These are phyloP conservation scores for Saprolegnia parasitica DNA, from an alignment of 352 stramenopile genomes.

Conservation along the genomic window DNA sequence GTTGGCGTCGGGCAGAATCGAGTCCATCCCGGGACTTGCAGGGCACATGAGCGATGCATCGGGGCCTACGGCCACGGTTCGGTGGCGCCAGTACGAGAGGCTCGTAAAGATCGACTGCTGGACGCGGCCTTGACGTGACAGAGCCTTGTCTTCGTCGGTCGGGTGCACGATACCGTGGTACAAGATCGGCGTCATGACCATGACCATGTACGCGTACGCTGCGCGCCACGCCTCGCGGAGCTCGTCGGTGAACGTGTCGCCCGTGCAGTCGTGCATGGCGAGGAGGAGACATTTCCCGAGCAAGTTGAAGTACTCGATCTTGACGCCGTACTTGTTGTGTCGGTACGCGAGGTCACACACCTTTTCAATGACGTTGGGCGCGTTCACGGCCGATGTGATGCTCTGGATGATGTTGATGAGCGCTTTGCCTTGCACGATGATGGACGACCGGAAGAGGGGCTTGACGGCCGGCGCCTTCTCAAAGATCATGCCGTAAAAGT, in stretches of 20 bases:
- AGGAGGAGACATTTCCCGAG: conserved; percentile 34
- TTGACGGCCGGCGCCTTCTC: conserved; percentile 37
- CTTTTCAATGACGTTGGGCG: conserved; percentile 33
- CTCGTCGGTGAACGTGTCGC: conserved; percentile 32
- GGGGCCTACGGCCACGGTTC: conserved; percentile 1
- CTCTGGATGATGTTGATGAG: conserved; percentile 41
- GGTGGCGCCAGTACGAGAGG: conserved; percentile 2
- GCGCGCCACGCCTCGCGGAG: conserved; percentile 32
- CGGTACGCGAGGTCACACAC: conserved; percentile 34
- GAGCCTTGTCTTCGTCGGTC: conserved; percentile 20
- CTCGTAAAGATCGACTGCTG: conserved; percentile 12
- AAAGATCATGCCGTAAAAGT: conserved; percentile 43
- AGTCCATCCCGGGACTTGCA: not conserved
- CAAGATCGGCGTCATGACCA: conserved; percentile 25
- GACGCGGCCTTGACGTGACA: conserved; percentile 9
- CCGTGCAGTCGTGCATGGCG: conserved; percentile 34
- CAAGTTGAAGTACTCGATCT: conserved; percentile 38
- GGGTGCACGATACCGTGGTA: conserved; percentile 15
- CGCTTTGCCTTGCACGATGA: conserved; percentile 40
- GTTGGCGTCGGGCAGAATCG: not conserved
- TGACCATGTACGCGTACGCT: conserved; percentile 32
- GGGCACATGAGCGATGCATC: conserved; percentile 7
- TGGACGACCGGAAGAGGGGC: conserved; percentile 41
- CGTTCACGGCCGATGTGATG: conserved; percentile 40
- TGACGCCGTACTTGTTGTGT: conserved; percentile 42